Evolutionary conservation across 2,329 filamentous ascomycete genomes (phyloP), one percentile per base, ranked within the genome.

Genomic region (Colletotrichum endophyticum): DNA sequence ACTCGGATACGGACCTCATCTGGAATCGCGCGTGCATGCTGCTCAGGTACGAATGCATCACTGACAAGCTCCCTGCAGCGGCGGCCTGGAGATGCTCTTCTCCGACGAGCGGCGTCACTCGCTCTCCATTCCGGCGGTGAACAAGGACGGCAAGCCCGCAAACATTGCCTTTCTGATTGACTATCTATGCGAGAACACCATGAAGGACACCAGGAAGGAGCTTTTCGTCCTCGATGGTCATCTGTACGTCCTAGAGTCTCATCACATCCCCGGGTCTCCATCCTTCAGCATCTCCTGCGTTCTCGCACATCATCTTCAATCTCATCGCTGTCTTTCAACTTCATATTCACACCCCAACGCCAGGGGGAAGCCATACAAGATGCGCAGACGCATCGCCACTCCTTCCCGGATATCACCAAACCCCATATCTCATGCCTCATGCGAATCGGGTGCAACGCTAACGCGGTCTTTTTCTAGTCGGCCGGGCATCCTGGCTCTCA

Each of bases 1-100:
- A 44, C n/a, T 59, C 71, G 72, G 69, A 39, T 66, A 12, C n/a
- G 28, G 59, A 27, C 63, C 49, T 62, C 61, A 61, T 75, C 62
- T 44, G 25, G 28, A 27, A 53, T 19, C 53, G 25, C 57, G 22
- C 44, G 61, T 64, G 70, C 64, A 69, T 76, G n/a, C 12, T 34
- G 16, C n/a, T 70, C 49, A 61, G 66, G 49, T 62, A 69, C 57
- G 56, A 25, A 53, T 56, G 62, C 49, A 59, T 73, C 66, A 66
- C 70, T 70, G 70, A 77, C 73, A 62, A 69, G 76, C 49, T 53
- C 5, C 57, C 59, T 28, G 62, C 80, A 96, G 97, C 79, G 97
- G 97, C 78, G 97, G 97, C 27, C 91, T 99, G 22, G 97, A 99
- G 87, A 94, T 98, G 87, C 93, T 99, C 79, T 99, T 99, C 86